Base-by-base conservation (phyloP, 116 monocot species). In the Papilionanthe hybrid region DNA sequence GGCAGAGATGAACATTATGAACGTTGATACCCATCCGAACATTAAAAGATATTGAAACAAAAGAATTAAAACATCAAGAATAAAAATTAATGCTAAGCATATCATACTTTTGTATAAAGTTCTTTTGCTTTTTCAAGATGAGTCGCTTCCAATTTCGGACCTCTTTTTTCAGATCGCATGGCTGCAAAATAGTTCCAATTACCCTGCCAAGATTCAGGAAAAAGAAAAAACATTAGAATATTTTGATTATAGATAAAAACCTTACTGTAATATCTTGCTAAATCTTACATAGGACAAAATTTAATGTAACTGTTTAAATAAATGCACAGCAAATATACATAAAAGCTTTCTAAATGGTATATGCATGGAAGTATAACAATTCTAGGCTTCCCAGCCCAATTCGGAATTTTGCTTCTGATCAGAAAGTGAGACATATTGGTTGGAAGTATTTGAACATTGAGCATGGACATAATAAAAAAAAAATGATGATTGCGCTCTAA, bases 141-240 rank as follows among this genome's bases (percentile, higher is more conserved):
- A 17, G 89, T 92, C 37, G 98, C 98, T 85, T 98, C 98, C 78
- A 98, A 85, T 82, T 98, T 98, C 42, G 89, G 80, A 55, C 88
- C 94, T 79, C 85, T 92, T 83, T 91, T 98, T 76, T 98, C 98
- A 81, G 90, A 89, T 50, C 90, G 90, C 58, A 88, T 37, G 77
- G 92, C 95, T 79, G 97, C 97, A 90, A 88, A 97, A 82, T 94
- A 97, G 83, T 97, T 97, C 97, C 97, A 97, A 58, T 97, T 97
- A 20, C 94, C 97, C 97, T 97, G 72, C 8, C 49, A 47, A 75
- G 49, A 75, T 69, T 69, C 20, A 25, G 19, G 23, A 49, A 48
- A 75, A 42, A 25, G 1, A 25, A 75, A 50, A 75, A 73, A 13
- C 72, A 75, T 75, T 29, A 68, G 13, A 75, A 75, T 42, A 49